Percentiles rank a stretch among this genome's conserved stretches.
These are phyloP conservation scores for Nothophytophthora sp. DNA, from an alignment of 352 stramenopile species.

Conservation along the genomic window DNA sequence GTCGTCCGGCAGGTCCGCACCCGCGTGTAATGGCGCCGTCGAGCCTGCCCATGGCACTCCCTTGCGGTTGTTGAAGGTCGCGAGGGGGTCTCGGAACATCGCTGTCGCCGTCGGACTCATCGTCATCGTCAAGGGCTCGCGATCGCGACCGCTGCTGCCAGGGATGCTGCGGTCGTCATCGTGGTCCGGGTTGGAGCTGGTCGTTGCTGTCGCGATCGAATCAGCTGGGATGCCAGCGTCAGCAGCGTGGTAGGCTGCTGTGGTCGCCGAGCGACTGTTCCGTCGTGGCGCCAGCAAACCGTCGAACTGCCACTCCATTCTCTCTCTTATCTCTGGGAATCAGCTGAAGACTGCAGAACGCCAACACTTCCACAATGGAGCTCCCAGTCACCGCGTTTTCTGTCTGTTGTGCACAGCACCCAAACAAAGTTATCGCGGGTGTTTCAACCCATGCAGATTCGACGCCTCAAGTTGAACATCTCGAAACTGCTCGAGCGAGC, in stretches of 20 bases:
- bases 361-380: not conserved
- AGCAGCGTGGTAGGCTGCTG: conserved; percentile 7
- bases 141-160: conserved; percentile 10
- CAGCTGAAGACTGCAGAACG: not conserved
- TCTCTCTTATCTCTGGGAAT: conserved; percentile 2
- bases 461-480: too few species aligned
- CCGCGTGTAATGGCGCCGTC: not conserved
- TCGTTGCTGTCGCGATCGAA: conserved; percentile 21
- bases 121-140: conserved; percentile 51
- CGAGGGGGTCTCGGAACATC: conserved; percentile 50
- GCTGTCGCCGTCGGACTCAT: conserved; percentile 56
- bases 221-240: conserved; percentile 17
- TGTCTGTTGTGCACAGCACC: too few species aligned
- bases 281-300: conserved; percentile 21
- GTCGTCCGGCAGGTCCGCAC: conserved; percentile 32
- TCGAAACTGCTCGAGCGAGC: conserved; percentile 1
- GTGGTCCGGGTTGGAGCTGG: conserved; percentile 5
- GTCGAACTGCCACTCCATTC: conserved; percentile 45
- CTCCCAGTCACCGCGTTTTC: too few species aligned
- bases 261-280: conserved; percentile 12
- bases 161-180: conserved; percentile 15
- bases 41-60: conserved; percentile 18
- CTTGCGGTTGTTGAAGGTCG: conserved; percentile 47
- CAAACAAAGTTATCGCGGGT: too few species aligned
- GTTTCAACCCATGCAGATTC: too few species aligned